These are phyloP conservation scores for Septoria petroselini DNA, from an alignment of 2,329 filamentous ascomycete genomes.

Conservation along the genomic window DNA sequence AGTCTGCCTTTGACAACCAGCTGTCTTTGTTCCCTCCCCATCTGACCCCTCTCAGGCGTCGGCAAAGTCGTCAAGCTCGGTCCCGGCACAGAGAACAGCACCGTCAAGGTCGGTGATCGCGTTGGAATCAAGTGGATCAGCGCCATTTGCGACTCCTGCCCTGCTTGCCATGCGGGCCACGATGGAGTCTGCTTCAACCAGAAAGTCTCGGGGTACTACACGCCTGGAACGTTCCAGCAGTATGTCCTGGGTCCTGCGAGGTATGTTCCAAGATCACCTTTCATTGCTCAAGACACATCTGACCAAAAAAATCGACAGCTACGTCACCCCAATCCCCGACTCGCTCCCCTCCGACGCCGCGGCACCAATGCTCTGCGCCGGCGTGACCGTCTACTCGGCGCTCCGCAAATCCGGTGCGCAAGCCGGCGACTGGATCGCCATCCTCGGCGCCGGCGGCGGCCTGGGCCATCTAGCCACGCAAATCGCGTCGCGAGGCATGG, in stretches of 20 bases:
- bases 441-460: slow-evolving; percentile 37
- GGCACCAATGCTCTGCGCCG: slow-evolving; percentile 66
- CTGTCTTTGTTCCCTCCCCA: background rate
- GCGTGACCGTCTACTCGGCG: slow-evolving; percentile 65
- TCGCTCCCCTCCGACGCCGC: slow-evolving; percentile 57
- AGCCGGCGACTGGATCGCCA: slow-evolving; percentile 59
- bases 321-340: slow-evolving; percentile 68
- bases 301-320: too few relatives aligned
- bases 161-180: slow-evolving; percentile 53
- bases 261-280: background rate
- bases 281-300: too few relatives aligned
- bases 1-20: background rate
- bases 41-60: slow-evolving; percentile 42
- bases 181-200: slow-evolving; percentile 57
- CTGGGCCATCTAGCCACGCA: slow-evolving; percentile 62
- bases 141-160: slow-evolving; percentile 54
- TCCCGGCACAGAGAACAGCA: slow-evolving; percentile 54
- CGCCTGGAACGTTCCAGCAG: slow-evolving; percentile 70
- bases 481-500: slow-evolving; percentile 59
- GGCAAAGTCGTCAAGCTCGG: slow-evolving; percentile 63
- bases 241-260: slow-evolving; percentile 61
- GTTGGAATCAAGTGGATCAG: slow-evolving; percentile 70
- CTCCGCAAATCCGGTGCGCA: slow-evolving; percentile 59
- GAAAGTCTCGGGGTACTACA: slow-evolving; percentile 64
- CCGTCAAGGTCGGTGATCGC: slow-evolving; percentile 62